Base-by-base conservation (phyloP, 1,284 basidiomycete species). In the Trametes pubescens region DNA sequence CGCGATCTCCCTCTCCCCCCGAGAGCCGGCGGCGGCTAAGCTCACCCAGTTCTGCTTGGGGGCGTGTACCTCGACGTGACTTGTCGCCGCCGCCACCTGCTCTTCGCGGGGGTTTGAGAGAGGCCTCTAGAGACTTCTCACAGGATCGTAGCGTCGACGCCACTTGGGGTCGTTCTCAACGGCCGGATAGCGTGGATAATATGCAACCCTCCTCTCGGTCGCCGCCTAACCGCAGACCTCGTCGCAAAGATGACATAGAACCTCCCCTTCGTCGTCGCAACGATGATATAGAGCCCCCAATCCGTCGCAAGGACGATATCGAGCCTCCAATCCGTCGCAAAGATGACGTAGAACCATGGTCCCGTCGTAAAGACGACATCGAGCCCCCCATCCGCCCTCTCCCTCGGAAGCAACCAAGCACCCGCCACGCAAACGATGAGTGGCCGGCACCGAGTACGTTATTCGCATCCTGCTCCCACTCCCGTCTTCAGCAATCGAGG, bases 391-490 rank as follows among this genome's bases (percentile, higher is more conserved):
- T 61, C 11, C 60, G 61, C 21, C 48, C 57, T 24, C 62, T 62
- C 47, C 53, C 67, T 26, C 57, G 63, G 35, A 69, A 68, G 61
- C 69, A 71, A 26, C 69, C 68, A 72, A 66, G 75, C 71, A 71
- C 70, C 65, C 75, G 71, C 63, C 76, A 75, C 69, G 79, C 77
- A 73, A 74, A 76, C 66, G 78, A 78, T 76, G 79, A 75, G 75
- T 79, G 82, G 75, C 77, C 85, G 78, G 76, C 86, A 82, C 77
- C 82, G 78, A 90, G 89, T 91, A 91, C 89, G 89, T 91, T 91
- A 80, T 90, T 86, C 79, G 81, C 86, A 83, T 88, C 84, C 78
- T 86, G 74, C 79, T 80, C 78, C 76, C 77, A 78, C 78, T 75
- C 75, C 77, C 76, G 75, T 77, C 73, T 74, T 73, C 71, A 75